phyloP scores from a whole-genome alignment of 2,329 filamentous ascomycete species.

The Epichloe elymi region DNA sequence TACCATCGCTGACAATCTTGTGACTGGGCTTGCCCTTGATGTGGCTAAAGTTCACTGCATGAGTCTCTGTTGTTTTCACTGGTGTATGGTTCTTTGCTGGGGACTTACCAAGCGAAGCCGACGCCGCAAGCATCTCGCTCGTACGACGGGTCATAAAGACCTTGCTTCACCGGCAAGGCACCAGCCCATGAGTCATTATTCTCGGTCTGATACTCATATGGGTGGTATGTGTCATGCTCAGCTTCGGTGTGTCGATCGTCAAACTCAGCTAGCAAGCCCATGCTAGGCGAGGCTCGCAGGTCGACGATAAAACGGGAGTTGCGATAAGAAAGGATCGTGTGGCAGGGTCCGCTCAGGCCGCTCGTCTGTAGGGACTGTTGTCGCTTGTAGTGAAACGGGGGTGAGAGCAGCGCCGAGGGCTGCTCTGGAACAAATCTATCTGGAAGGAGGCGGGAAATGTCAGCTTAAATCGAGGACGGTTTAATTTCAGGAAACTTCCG shows the following conservation, averaged over 20 bases:
- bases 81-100: not conserved
- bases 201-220: conserved; percentile 78
- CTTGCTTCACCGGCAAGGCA: conserved; percentile 93
- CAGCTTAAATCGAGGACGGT: not conserved
- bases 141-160: conserved; percentile 87
- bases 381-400: conserved; percentile 5
- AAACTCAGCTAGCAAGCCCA: conserved; percentile 53
- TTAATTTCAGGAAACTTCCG: not conserved
- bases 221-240: conserved; percentile 46
- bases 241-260: conserved; percentile 55
- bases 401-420: conserved; percentile 13
- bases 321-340: not conserved
- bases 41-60: conserved; percentile 43
- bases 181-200: conserved; percentile 85
- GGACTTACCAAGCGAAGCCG: conserved; percentile 86
- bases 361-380: conserved; percentile 3
- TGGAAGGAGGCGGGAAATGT: not conserved
- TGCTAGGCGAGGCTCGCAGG: conserved; percentile 45
- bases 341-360: conserved; percentile 3
- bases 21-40: conserved; percentile 96
- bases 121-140: conserved; percentile 99
- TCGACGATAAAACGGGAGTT: not conserved
- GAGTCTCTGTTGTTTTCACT: not conserved
- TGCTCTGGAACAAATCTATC: conserved; percentile 11
- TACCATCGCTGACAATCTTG: conserved; percentile 98